Evolutionary conservation across 1,284 basidiomycete species (phyloP).

Genomic region (Marasmius tenuissimus): DNA sequence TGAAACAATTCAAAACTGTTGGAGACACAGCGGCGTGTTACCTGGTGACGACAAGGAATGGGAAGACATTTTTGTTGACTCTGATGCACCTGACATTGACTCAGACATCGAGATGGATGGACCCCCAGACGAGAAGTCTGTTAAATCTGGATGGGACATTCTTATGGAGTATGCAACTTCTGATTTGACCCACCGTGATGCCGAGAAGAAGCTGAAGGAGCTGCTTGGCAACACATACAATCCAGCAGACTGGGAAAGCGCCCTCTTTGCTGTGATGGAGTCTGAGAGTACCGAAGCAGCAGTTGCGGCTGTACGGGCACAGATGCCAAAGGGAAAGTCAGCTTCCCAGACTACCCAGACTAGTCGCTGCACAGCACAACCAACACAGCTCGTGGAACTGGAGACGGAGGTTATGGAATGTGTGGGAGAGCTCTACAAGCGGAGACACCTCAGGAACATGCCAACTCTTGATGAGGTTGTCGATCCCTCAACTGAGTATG

Average conservation of each 20-base stretch:
- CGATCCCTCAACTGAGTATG: not conserved
- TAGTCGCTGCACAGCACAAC: not conserved
- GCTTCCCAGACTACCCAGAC: not conserved
- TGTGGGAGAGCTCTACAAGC: not conserved
- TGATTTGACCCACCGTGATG: not conserved
- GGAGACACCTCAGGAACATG: not conserved
- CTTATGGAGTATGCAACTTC: not conserved
- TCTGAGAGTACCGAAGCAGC: not conserved
- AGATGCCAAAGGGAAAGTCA: too few species aligned
- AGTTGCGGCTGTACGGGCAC: not conserved
- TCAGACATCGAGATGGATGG: not conserved
- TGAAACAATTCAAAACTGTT: slow-evolving; percentile 1
- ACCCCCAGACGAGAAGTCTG: not conserved
- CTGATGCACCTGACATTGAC: not conserved
- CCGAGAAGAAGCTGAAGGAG: not conserved
- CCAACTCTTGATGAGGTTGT: not conserved
- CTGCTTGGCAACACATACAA: not conserved
- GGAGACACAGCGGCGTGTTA: not conserved
- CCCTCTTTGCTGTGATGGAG: not conserved
- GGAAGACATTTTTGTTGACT: not conserved
- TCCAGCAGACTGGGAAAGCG: not conserved
- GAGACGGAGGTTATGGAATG: not conserved
- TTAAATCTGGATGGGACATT: not conserved
- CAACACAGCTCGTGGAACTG: not conserved
- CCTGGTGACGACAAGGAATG: not conserved